Evolutionary conservation across 192 early-diverging fungal species (phyloP).

Genomic region (Backusella tarrabulga): DNA sequence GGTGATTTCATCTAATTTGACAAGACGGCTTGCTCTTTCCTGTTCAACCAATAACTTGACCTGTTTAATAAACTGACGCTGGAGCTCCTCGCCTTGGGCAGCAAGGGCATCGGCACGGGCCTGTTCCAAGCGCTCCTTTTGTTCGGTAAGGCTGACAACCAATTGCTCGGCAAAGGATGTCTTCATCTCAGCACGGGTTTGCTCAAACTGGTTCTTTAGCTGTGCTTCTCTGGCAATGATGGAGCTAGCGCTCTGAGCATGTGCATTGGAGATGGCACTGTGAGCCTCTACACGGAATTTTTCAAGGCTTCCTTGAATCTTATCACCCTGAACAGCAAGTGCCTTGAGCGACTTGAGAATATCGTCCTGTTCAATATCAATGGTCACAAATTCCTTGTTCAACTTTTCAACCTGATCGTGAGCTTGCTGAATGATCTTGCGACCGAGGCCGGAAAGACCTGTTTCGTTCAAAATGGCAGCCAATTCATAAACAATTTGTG

Average conservation of each 20-base stretch:
- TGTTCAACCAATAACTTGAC: conserved; percentile 81
- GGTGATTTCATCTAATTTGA: conserved; percentile 79
- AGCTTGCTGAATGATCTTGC: conserved; percentile 59
- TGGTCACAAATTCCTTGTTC: conserved; percentile 46
- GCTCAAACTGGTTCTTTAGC: conserved; percentile 41
- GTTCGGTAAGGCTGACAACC: conserved; percentile 21
- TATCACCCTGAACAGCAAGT: conserved; percentile 42
- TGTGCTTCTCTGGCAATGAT: conserved; percentile 47
- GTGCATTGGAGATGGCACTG: conserved; percentile 44
- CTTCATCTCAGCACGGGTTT: conserved; percentile 16
- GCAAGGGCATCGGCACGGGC: conserved; percentile 62
- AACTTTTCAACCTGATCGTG: conserved; percentile 50
- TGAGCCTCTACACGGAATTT: conserved; percentile 60
- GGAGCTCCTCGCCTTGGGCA: conserved; percentile 66
- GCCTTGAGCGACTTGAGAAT: conserved; percentile 24
- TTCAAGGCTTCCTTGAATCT: conserved; percentile 55
- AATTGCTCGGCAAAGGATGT: conserved; percentile 33
- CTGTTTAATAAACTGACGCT: conserved; percentile 77
- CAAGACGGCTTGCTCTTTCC: conserved; percentile 88
- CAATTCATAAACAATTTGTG: conserved; percentile 36
- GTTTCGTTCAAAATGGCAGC: conserved; percentile 33
- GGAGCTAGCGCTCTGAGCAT: conserved; percentile 43
- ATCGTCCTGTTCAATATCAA: conserved; percentile 43
- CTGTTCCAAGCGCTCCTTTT: conserved; percentile 47
- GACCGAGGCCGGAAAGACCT: conserved; percentile 47